phyloP scores from a whole-genome alignment of 1,284 basidiomycete genomes.

The Athelia psychrophila region DNA sequence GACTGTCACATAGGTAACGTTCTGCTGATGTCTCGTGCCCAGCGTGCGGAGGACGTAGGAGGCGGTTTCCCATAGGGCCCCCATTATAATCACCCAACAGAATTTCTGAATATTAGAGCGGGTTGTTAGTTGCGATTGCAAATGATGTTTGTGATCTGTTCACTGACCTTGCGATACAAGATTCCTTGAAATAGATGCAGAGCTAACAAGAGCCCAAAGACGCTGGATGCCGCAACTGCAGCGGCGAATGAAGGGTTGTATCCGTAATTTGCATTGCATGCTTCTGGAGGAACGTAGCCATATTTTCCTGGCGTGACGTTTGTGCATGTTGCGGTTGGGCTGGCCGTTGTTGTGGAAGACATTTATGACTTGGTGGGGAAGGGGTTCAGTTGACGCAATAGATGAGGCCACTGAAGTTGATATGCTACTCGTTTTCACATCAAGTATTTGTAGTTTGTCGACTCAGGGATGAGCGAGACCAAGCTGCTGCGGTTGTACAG shows the following conservation, averaged over 20 bases:
- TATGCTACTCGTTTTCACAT: no score
- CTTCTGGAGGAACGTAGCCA: neutral
- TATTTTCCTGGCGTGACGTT: neutral
- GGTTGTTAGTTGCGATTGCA: neutral
- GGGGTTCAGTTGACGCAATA: no score
- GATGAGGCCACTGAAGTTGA: no score
- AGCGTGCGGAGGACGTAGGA: conserved; percentile 13
- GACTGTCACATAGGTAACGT: neutral
- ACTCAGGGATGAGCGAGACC: no score
- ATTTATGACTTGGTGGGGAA: no score
- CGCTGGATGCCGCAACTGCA: conserved; percentile 12
- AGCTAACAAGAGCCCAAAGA: conserved; percentile 14
- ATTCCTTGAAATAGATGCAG: conserved; percentile 14
- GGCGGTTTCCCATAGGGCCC: conserved; percentile 15
- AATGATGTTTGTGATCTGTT: neutral
- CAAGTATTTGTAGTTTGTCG: no score
- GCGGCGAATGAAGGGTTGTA: conserved; percentile 18
- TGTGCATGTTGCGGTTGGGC: neutral
- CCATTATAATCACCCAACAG: conserved; percentile 23
- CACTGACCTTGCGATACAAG: conserved; percentile 11
- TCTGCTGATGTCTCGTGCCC: neutral
- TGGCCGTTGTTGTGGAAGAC: neutral
- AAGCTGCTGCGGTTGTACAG: no score
- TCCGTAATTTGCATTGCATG: conserved; percentile 7
- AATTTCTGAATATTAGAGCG: conserved; percentile 6